Conservation (phyloP, 2,329 filamentous ascomycete species). For the Botryotinia convoluta region DNA sequence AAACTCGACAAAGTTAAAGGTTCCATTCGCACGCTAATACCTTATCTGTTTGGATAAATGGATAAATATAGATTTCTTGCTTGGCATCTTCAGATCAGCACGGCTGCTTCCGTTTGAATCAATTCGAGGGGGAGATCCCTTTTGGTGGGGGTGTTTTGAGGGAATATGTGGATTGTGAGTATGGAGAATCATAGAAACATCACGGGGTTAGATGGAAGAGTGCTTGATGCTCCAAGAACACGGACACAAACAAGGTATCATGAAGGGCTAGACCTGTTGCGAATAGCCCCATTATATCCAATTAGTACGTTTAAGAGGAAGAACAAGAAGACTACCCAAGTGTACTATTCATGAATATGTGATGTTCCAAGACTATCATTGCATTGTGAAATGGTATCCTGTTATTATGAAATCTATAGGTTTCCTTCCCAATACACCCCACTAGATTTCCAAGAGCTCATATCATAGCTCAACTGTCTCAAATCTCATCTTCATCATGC, state of each 20-base stretch:
- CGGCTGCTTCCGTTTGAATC: background rate
- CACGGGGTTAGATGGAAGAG: background rate
- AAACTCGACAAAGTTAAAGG: background rate
- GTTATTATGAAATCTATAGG: slow-evolving; percentile 12
- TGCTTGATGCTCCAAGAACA: slow-evolving; percentile 2
- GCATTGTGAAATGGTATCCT: slow-evolving; percentile 14
- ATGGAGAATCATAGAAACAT: background rate
- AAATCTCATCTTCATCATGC: slow-evolving; percentile 2
- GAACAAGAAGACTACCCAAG: background rate
- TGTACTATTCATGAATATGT: background rate
- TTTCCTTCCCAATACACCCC: background rate
- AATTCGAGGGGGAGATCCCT: background rate
- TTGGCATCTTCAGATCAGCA: slow-evolving; percentile 4
- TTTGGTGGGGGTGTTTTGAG: background rate
- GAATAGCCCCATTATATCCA: background rate
- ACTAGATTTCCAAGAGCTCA: slow-evolving; percentile 7
- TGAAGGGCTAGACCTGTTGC: slow-evolving; percentile 2
- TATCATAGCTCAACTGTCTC: slow-evolving; percentile 3
- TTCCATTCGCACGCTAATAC: background rate
- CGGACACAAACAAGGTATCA: background rate
- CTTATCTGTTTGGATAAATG: slow-evolving; percentile 10
- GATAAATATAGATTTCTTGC: background rate
- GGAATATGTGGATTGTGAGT: background rate
- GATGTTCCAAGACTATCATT: background rate
- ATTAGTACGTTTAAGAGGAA: background rate